Evolutionary conservation across 768 basidiomycete species (phyloP).

Genomic region (Termitomyces sp.): DNA sequence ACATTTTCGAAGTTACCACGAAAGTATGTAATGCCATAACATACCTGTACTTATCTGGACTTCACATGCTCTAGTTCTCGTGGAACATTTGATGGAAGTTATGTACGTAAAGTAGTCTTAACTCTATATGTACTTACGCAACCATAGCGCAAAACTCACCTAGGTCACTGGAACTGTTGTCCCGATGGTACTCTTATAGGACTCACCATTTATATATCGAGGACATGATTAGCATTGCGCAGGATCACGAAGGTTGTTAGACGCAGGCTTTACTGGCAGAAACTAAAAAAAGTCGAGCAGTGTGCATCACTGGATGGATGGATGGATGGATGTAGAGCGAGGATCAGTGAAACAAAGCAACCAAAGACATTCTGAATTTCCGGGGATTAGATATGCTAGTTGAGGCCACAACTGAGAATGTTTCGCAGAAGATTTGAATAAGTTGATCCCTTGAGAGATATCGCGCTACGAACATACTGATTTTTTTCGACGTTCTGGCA

Average conservation of each 20-base stretch:
- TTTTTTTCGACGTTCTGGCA: neutral
- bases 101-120: neutral
- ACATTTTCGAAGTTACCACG: neutral
- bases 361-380: neutral
- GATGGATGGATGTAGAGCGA: too few species aligned
- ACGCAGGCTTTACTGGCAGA: neutral
- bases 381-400: neutral
- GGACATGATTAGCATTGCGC: neutral
- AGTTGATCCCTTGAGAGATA: neutral
- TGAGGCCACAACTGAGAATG: neutral
- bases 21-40: neutral
- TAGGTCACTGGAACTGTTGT: too few species aligned
- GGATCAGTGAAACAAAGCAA: neutral
- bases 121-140: neutral
- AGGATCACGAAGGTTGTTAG: too few species aligned
- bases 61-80: neutral
- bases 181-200: too few species aligned
- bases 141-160: too few species aligned
- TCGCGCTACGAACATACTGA: neutral
- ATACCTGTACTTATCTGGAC: neutral
- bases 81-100: constrained; percentile 1
- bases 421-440: neutral
- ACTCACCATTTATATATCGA: neutral
- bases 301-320: too few species aligned
- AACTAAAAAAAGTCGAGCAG: neutral